A percentile compares a stretch with the other conserved stretches of the same genome.
These are phyloP conservation scores for Paramarasmius palmivorus DNA, from an alignment of 1,284 basidiomycete species.

Conservation along the genomic window DNA sequence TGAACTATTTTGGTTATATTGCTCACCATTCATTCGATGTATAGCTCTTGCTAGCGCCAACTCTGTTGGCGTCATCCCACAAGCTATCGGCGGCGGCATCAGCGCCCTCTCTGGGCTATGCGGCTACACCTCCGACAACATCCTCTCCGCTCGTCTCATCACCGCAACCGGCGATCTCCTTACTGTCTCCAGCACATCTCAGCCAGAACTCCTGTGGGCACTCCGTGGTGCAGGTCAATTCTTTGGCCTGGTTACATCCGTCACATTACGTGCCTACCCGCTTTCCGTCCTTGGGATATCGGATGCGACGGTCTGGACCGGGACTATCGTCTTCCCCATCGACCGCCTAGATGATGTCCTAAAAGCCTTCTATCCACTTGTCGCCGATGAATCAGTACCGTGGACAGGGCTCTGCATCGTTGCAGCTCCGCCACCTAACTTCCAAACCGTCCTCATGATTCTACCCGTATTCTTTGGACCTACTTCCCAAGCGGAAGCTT, in stretches of 20 bases:
- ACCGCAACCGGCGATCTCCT: conserved; percentile 4
- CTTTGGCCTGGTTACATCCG: conserved; percentile 5
- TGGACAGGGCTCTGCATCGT: conserved; percentile 5
- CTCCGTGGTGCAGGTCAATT: conserved; percentile 8
- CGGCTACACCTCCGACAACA: conserved; percentile 4
- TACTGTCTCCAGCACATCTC: not conserved
- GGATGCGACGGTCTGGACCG: conserved; percentile 3
- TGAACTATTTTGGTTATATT: too few species aligned
- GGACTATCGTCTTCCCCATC: conserved; percentile 5
- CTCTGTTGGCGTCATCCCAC: conserved; percentile 8
- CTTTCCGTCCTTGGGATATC: not conserved
- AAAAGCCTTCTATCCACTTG: not conserved
- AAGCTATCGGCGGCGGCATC: conserved; percentile 7
- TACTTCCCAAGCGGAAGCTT: conserved; percentile 1
- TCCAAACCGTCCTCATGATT: conserved; percentile 2
- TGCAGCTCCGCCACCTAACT: conserved; percentile 6
- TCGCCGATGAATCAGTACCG: not conserved
- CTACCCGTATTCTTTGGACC: conserved; percentile 3
- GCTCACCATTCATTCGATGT: not conserved
- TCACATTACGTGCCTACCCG: conserved; percentile 8
- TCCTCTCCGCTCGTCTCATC: conserved; percentile 4
- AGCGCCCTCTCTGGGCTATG: conserved; percentile 2
- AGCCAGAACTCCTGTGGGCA: conserved; percentile 6
- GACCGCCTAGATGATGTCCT: conserved; percentile 1
- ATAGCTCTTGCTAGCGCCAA: conserved; percentile 6